Conservation (phyloP, 345 rosid species). For the Carallia brachiata region DNA sequence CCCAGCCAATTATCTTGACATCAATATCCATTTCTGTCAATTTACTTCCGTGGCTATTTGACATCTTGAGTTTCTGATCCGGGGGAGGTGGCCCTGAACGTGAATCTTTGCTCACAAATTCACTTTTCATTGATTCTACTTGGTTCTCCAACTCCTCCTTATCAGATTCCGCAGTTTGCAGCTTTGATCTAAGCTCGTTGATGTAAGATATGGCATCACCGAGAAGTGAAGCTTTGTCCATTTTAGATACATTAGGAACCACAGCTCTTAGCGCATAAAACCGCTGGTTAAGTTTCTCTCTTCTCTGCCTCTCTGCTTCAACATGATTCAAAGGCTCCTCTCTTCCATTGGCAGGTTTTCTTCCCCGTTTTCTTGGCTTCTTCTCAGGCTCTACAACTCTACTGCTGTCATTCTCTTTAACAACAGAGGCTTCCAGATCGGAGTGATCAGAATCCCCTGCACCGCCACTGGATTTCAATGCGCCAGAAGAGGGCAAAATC, state of each 20-base stretch:
- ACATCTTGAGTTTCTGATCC: constrained; percentile 37
- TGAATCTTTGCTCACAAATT: constrained; percentile 33
- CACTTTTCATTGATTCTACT: constrained; percentile 56
- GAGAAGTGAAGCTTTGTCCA: constrained; percentile 96
- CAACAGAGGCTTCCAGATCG: constrained; percentile 88
- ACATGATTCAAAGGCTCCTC: constrained; percentile 97
- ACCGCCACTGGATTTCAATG: constrained; percentile 49
- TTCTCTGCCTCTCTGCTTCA: constrained; percentile 96
- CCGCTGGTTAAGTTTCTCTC: constrained; percentile 91
- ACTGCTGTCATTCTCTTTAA: constrained; percentile 61
- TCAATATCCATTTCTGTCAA: constrained; percentile 68
- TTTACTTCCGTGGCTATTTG: constrained; percentile 32
- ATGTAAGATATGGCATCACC: constrained; percentile 91
- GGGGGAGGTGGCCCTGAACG: constrained; percentile 21
- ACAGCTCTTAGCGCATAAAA: constrained; percentile 86
- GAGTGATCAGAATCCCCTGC: constrained; percentile 82
- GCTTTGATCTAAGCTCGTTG: constrained; percentile 69
- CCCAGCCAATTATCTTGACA: constrained; percentile 85
- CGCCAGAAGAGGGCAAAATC: constrained; percentile 52
- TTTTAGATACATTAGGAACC: constrained; percentile 95
- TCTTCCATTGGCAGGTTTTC: constrained; percentile 95
- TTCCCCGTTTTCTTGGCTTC: constrained; percentile 79
- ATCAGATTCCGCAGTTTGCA: constrained; percentile 50
- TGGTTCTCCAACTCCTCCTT: constrained; percentile 66
- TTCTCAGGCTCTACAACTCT: constrained; percentile 72